phyloP scores from a whole-genome alignment of 148 eudicot genomes.

The Pharnaceum exiguum region DNA sequence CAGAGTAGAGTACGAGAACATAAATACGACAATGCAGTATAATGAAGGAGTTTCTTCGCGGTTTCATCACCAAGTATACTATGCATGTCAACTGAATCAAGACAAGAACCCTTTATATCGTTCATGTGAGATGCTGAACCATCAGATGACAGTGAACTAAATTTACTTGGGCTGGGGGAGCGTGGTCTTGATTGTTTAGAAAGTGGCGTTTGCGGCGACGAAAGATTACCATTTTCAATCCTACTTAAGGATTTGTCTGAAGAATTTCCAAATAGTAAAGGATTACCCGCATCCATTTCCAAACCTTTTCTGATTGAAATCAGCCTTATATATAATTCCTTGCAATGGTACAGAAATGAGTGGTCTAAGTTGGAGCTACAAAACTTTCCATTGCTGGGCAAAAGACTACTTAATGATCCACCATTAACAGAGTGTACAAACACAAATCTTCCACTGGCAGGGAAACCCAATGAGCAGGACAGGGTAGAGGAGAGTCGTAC shows the following conservation, averaged over 20 bases:
- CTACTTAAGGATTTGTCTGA: slow-evolving; percentile 16
- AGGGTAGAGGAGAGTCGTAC: slow-evolving; percentile 68
- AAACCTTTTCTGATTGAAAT: slow-evolving; percentile 31
- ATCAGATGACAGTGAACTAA: slow-evolving; percentile 27
- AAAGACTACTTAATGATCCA: slow-evolving; percentile 24
- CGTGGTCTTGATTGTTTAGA: slow-evolving; percentile 34
- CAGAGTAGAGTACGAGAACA: slow-evolving; percentile 49
- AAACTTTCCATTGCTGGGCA: slow-evolving; percentile 26
- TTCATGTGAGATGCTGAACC: slow-evolving; percentile 31
- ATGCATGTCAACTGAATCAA: slow-evolving; percentile 38
- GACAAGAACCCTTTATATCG: slow-evolving; percentile 10
- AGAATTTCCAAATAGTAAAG: slow-evolving; percentile 14
- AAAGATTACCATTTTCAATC: slow-evolving; percentile 38
- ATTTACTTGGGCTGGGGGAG: slow-evolving; percentile 42
- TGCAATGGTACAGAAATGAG: slow-evolving; percentile 33
- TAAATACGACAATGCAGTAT: slow-evolving; percentile 50
- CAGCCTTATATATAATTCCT: slow-evolving; percentile 45
- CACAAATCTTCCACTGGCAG: slow-evolving; percentile 51
- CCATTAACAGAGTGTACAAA: slow-evolving; percentile 57
- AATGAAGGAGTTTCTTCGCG: slow-evolving; percentile 58
- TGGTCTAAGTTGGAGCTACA: slow-evolving; percentile 17
- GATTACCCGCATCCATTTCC: slow-evolving; percentile 6
- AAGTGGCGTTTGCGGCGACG: slow-evolving; percentile 74
- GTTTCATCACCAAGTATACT: slow-evolving; percentile 51
- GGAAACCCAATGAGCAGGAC: slow-evolving; percentile 62